A percentile compares a stretch with the other conserved stretches of the same genome.
Conservation (phyloP, 2,329 filamentous ascomycete species). For the Ilyonectria sp. region DNA sequence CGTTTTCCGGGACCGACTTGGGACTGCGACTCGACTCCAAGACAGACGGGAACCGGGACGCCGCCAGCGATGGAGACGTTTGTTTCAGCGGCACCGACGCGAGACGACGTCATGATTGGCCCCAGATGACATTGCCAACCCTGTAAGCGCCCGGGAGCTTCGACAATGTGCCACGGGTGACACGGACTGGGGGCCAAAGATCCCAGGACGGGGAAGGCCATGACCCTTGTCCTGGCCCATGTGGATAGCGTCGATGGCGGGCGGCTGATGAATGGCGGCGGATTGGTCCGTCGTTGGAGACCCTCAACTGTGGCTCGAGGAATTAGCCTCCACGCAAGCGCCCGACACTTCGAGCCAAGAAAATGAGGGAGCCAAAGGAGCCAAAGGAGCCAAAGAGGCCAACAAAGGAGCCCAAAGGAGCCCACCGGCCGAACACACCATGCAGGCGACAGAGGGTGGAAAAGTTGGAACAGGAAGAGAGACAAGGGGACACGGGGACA, state of each 20-base stretch:
- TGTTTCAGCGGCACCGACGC: constrained; percentile 31
- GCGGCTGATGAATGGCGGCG: constrained; percentile 15
- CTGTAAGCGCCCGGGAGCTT: constrained; percentile 48
- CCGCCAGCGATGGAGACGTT: constrained; percentile 18
- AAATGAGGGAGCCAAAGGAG: constrained; percentile 22
- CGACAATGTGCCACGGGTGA: constrained; percentile 37
- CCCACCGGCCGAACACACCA: not conserved
- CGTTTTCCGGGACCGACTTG: constrained; percentile 1
- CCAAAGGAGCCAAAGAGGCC: constrained; percentile 15
- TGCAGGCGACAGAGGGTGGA: not conserved
- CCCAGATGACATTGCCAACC: constrained; percentile 29
- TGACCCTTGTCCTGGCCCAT: constrained; percentile 22
- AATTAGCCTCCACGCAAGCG: constrained; percentile 25
- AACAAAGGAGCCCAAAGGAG: constrained; percentile 6
- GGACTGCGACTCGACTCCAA: not conserved
- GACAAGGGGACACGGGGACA: not conserved
- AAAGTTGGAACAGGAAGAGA: not conserved
- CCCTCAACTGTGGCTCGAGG: constrained; percentile 3
- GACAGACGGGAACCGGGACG: constrained; percentile 8
- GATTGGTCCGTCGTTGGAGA: constrained; percentile 13
- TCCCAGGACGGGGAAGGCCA: constrained; percentile 25
- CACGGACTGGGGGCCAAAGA: constrained; percentile 39
- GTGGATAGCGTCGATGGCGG: constrained; percentile 15
- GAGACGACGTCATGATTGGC: constrained; percentile 41
- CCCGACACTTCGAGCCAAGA: constrained; percentile 26